These are phyloP conservation scores for Plasmodium malariae DNA, from an alignment of 169 alveolate species.

Conservation along the genomic window DNA sequence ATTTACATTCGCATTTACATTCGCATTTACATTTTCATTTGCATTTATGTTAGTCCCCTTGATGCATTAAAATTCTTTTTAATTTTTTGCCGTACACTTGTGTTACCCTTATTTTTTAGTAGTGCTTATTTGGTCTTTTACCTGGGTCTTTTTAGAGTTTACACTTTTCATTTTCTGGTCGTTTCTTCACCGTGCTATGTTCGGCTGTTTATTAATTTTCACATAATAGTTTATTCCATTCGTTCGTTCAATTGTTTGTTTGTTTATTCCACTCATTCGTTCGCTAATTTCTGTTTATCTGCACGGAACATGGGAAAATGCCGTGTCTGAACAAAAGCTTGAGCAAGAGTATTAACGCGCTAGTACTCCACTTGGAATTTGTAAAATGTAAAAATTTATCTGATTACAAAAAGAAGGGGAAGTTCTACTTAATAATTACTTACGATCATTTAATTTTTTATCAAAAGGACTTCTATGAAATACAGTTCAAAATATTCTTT, in stretches of 20 bases:
- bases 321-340: slow-evolving; percentile 29
- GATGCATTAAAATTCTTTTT: no score
- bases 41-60: no score
- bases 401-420: slow-evolving; percentile 36
- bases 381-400: slow-evolving; percentile 61
- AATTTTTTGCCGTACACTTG: no score
- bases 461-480: slow-evolving; percentile 48
- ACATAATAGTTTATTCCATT: no score
- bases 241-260: neutral
- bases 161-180: no score
- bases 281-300: neutral
- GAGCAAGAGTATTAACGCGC: slow-evolving; percentile 31
- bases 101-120: no score
- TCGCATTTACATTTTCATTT: no score
- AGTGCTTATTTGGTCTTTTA: no score
- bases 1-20: no score
- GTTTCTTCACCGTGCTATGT: no score
- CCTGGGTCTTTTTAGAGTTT: no score
- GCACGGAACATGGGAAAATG: slow-evolving; percentile 21
- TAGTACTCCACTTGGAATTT: slow-evolving; percentile 54
- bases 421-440: slow-evolving; percentile 41
- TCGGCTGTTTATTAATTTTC: no score
- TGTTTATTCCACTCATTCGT: neutral
- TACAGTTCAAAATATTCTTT: slow-evolving; percentile 39
- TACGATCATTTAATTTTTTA: slow-evolving; percentile 49